Evolutionary conservation across 75 land plant species (phyloP), one percentile per base, ranked within the genome.

Genomic region (Pseudotsuga menziesii): DNA sequence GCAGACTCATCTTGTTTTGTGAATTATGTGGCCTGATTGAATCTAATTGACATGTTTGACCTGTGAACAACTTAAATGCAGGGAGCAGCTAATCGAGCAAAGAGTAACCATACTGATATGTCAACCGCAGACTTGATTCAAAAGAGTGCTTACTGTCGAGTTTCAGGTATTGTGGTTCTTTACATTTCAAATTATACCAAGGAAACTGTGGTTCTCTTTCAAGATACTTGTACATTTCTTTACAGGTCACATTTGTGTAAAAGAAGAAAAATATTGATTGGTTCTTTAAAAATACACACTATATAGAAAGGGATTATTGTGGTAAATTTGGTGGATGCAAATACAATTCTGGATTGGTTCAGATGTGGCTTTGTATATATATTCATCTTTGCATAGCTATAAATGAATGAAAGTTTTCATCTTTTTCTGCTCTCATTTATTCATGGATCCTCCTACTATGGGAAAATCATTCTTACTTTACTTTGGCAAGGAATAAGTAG

Each of bases 1-100:
- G 20, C 19, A 36, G 0, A 20, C 11, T 17, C 23, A 6, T 22
- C 32, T 67, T 67, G 19, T 7, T 36, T 17, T 67, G 72, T 22
- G 39, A 67, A 67, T 48, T 48, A 52, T 39, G 3, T 35, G 44
- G 44, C 35, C 22, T 39, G n/a, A 8, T 67, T 20, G 44, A 67
- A 67, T 39, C n/a, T 39, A 36, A 67, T n/a, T 67, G 72, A 67
- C 3, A 20, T 39, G 20, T 39, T 29, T 14, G 36, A 63, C 32
- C 39, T 63, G 17, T 39, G 72, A 67, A 67, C 44, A 19, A 39
- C 39, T 67, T 39, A 39, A 66, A 67, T 80, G 72, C 87, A 95
- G 98, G 93, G 96, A 36, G 79, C 85, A 13, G 98, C 90, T 12
- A 95, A 95, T 78, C 85, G 94, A 67, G 86, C 92, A 4, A 95